Conservation (phyloP, 257 asterid genomes). For the Parsonsia alboflavescens region DNA sequence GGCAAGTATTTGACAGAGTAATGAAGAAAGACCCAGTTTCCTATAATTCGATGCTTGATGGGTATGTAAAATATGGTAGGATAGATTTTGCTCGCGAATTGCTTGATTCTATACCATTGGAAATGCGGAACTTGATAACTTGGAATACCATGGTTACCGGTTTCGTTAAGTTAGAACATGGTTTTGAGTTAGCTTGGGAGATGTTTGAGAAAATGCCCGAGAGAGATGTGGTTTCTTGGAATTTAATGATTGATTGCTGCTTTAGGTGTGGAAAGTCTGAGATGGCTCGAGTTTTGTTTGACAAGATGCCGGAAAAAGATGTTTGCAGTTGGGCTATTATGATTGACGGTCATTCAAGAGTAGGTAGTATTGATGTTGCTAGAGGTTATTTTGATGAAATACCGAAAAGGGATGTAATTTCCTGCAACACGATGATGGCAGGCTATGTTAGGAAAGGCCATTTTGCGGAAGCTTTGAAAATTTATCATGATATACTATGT, state of each 20-base stretch:
- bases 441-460: constrained; percentile 60
- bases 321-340: constrained; percentile 74
- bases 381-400: constrained; percentile 60
- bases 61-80: constrained; percentile 71
- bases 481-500: constrained; percentile 53
- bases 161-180: constrained; percentile 39
- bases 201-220: constrained; percentile 59
- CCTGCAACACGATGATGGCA: constrained; percentile 87
- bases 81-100: constrained; percentile 51
- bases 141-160: constrained; percentile 83
- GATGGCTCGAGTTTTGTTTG: constrained; percentile 50
- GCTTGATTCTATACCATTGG: constrained; percentile 51
- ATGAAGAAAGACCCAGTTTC: constrained; percentile 51
- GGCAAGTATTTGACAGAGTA: constrained; percentile 61
- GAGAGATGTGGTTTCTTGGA: constrained; percentile 84
- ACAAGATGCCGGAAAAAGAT: constrained; percentile 54
- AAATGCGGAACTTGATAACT: constrained; percentile 55
- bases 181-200: constrained; percentile 41
- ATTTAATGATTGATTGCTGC: constrained; percentile 68
- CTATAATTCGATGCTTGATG: constrained; percentile 76
- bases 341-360: constrained; percentile 69
- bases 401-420: constrained; percentile 72
- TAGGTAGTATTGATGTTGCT: constrained; percentile 52
- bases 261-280: constrained; percentile 53
- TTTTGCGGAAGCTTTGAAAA: constrained; percentile 53